Conservation (phyloP, 306 rosid genomes). For the Glycine latifolia region DNA sequence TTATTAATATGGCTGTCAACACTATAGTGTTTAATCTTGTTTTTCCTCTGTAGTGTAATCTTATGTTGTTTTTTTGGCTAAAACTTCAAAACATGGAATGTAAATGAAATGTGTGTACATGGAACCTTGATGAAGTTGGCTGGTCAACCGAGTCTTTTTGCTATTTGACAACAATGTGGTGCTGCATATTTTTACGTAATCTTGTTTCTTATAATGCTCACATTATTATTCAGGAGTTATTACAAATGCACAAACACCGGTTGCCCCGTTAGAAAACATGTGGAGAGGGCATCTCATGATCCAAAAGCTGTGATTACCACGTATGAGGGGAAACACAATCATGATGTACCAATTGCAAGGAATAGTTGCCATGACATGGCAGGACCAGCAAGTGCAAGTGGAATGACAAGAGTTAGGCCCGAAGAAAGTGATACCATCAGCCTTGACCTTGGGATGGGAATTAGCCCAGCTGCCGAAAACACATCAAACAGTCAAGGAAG, state of each 20-base stretch:
- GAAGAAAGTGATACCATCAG: conserved; percentile 86
- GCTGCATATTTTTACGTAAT: conserved; percentile 5
- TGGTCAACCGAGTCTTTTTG: too few relatives aligned
- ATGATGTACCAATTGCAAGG: conserved; percentile 92
- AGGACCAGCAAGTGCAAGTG: conserved; percentile 57
- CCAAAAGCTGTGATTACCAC: conserved; percentile 98
- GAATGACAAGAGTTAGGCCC: conserved; percentile 61
- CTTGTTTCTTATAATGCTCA: conserved; percentile 47
- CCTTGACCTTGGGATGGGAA: conserved; percentile 96
- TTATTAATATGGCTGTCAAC: not conserved
- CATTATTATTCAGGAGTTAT: conserved; percentile 78
- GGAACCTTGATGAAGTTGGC: not conserved
- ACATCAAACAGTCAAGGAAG: conserved; percentile 67
- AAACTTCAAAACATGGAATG: conserved; percentile 14
- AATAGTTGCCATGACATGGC: conserved; percentile 82
- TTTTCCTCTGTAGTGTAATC: conserved; percentile 24
- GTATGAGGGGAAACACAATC: conserved; percentile 96
- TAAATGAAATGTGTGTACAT: not conserved
- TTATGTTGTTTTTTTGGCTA: conserved; percentile 20
- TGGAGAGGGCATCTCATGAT: conserved; percentile 98
- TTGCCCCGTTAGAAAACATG: conserved; percentile 97
- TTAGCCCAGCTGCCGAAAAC: conserved; percentile 64
- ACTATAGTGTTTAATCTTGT: not conserved
- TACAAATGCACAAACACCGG: conserved; percentile 96
- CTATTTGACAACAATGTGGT: not conserved